phyloP scores from a whole-genome alignment of 108 stramenopile species.

The Skeletonema marinoi region DNA sequence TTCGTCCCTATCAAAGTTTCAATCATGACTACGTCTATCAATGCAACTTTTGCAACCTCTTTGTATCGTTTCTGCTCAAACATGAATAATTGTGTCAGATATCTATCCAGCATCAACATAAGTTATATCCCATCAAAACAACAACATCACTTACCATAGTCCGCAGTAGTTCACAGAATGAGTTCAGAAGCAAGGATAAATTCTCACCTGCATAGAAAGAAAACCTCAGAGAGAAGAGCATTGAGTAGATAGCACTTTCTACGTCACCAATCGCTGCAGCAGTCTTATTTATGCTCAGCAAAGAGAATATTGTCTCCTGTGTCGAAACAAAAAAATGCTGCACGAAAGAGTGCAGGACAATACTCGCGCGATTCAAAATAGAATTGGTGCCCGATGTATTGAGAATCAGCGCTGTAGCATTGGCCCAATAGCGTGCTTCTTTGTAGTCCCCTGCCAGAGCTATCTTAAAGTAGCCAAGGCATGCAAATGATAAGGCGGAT shows the following conservation, averaged over 20 bases:
- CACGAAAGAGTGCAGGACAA: not conserved
- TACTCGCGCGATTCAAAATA: not conserved
- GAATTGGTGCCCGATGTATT: not conserved
- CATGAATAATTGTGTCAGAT: not conserved
- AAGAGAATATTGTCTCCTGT: not conserved
- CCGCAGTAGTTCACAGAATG: not conserved
- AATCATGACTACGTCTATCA: not conserved
- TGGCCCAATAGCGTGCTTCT: conserved; percentile 5
- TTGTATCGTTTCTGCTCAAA: not conserved
- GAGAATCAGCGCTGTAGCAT: not conserved
- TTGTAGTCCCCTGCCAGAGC: not conserved
- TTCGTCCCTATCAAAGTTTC: not conserved
- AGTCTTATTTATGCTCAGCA: not conserved
- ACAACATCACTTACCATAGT: not conserved
- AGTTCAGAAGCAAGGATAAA: not conserved
- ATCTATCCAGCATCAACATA: not conserved
- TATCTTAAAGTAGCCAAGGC: conserved; percentile 5
- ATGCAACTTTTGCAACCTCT: not conserved
- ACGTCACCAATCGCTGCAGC: conserved; percentile 10
- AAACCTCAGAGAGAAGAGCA: conserved; percentile 6
- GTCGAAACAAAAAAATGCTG: not conserved
- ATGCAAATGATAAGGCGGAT: conserved; percentile 2
- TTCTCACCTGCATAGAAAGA: conserved; percentile 17
- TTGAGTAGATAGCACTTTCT: conserved; percentile 5
- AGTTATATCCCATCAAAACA: not conserved